A percentile compares a stretch with the other conserved stretches of the same genome.
Evolutionary conservation across 2,329 filamentous ascomycete species (phyloP).

Genomic region (Trichophyton equinum): DNA sequence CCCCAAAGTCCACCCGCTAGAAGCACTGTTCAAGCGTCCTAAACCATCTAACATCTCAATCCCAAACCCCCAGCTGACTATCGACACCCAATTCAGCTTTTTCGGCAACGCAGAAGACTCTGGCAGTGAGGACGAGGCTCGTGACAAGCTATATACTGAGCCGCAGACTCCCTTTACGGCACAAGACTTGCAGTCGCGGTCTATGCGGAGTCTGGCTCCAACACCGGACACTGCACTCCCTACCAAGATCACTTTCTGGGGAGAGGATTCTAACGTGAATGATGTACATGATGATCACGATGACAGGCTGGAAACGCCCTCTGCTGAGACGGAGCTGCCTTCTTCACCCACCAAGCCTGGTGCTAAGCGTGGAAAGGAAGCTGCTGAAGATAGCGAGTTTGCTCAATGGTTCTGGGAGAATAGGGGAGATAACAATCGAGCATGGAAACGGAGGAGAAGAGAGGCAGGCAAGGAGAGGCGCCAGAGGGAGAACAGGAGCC

Average conservation of each 20-base stretch:
- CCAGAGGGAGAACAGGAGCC: slow-evolving; percentile 46
- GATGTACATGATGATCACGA: slow-evolving; percentile 14
- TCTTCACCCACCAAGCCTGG: slow-evolving; percentile 3
- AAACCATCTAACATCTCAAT: slow-evolving; percentile 20
- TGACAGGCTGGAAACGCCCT: neutral
- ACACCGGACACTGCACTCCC: slow-evolving; percentile 87
- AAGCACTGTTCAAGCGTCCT: slow-evolving; percentile 77
- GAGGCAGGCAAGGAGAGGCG: slow-evolving; percentile 49
- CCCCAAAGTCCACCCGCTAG: slow-evolving; percentile 63
- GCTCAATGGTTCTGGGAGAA: slow-evolving; percentile 49
- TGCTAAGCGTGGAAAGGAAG: slow-evolving; percentile 16
- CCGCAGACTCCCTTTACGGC: slow-evolving; percentile 77
- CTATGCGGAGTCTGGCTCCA: slow-evolving; percentile 73
- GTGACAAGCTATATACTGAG: slow-evolving; percentile 23
- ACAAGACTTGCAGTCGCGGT: slow-evolving; percentile 56
- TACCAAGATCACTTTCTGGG: slow-evolving; percentile 28
- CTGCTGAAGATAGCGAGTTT: slow-evolving; percentile 43
- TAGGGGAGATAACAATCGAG: slow-evolving; percentile 38
- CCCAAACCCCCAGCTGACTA: slow-evolving; percentile 26
- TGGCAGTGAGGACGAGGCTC: slow-evolving; percentile 38
- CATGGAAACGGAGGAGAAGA: slow-evolving; percentile 43
- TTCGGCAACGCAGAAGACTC: slow-evolving; percentile 47
- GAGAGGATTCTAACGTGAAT: slow-evolving; percentile 12
- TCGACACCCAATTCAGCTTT: slow-evolving; percentile 61
- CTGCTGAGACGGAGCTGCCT: slow-evolving; percentile 19